phyloP scores from a whole-genome alignment of 2,329 filamentous ascomycete genomes.

The Aspergillus neoniger region DNA sequence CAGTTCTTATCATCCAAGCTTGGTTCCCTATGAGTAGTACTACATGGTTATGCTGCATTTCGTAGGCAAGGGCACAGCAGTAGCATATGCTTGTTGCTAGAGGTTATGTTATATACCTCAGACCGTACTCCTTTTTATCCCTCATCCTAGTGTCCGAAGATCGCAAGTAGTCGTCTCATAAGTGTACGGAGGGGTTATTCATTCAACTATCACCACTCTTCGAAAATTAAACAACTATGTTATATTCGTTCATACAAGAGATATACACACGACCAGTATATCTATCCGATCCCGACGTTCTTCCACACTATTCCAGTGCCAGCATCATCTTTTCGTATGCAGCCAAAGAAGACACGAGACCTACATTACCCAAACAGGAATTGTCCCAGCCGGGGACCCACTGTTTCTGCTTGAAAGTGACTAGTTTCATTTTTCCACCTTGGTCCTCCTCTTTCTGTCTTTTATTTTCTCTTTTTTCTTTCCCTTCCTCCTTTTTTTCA shows the following conservation, averaged over 20 bases:
- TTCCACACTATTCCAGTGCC: too few relatives aligned
- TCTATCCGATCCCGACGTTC: neutral
- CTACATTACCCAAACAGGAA: neutral
- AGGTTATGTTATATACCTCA: neutral
- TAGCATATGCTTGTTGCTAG: neutral
- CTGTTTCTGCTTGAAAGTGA: neutral
- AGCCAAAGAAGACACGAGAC: conserved; percentile 8
- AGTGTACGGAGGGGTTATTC: too few relatives aligned
- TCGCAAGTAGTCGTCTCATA: neutral
- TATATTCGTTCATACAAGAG: neutral
- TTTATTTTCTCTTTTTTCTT: neutral
- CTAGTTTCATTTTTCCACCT: neutral
- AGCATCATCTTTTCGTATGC: neutral
- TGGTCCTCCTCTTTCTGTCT: neutral
- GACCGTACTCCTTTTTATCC: neutral
- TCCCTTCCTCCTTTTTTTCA: conserved; percentile 5
- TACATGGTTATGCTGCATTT: neutral
- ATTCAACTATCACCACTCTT: neutral
- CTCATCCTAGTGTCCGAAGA: neutral
- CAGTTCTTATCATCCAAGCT: neutral
- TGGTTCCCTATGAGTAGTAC: neutral
- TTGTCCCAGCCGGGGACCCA: conserved; percentile 12
- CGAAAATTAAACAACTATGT: neutral
- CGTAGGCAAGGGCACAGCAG: neutral
- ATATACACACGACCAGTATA: neutral